Conservation (phyloP, 306 rosid genomes). For the Cicer chorassanicum region DNA sequence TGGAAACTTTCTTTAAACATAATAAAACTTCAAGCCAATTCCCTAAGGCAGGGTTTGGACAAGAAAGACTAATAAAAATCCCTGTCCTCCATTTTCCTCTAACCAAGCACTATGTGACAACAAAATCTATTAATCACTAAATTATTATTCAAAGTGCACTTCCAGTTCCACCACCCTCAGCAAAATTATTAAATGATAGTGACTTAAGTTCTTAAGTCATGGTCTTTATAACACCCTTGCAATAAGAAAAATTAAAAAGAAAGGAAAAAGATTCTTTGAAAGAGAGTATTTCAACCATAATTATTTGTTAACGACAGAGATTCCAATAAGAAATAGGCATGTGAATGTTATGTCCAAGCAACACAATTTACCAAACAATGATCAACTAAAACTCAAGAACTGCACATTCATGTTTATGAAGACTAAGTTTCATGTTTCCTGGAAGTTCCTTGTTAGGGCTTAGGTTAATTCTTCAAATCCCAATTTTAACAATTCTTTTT, state of each 20-base stretch:
- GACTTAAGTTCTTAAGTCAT: background rate
- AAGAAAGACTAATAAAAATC: background rate
- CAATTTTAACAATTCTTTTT: constrained; percentile 16
- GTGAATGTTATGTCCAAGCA: constrained; percentile 33
- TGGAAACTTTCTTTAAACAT: constrained; percentile 1
- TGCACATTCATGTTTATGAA: constrained; percentile 18
- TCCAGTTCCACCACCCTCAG: background rate
- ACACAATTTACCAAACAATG: constrained; percentile 34
- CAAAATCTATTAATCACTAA: constrained; percentile 24
- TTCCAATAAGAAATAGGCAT: constrained; percentile 23
- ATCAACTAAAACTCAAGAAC: constrained; percentile 29
- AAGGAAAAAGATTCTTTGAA: constrained; percentile 17
- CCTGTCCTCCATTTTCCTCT: background rate
- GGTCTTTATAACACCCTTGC: constrained; percentile 19
- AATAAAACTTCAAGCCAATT: constrained; percentile 15
- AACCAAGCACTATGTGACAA: background rate
- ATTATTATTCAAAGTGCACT: background rate
- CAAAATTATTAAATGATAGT: constrained; percentile 5
- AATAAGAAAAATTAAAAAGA: constrained; percentile 3
- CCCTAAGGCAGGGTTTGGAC: background rate
- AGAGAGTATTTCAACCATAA: constrained; percentile 4
- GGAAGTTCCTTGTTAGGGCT: background rate
- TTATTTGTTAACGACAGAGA: constrained; percentile 15
- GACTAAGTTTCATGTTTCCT: constrained; percentile 11
- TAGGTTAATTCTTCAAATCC: constrained; percentile 8